These are phyloP conservation scores for Podosphaera fusca DNA, from an alignment of 2,329 filamentous ascomycete species.

Conservation along the genomic window DNA sequence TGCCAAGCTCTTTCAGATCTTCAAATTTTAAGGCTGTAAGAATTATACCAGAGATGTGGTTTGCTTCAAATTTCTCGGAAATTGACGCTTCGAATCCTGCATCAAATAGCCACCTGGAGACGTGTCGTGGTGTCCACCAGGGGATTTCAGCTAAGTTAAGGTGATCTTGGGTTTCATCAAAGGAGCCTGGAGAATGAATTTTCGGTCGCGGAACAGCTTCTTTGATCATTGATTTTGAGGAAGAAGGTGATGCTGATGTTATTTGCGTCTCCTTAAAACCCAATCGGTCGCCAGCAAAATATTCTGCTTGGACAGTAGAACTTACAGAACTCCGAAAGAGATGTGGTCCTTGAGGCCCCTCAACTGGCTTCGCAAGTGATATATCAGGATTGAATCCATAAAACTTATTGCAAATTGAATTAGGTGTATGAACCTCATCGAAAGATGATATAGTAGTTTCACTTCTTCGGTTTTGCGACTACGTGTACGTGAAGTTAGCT, in stretches of 20 bases:
- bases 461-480: constrained; percentile 32
- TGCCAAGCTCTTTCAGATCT: constrained; percentile 60
- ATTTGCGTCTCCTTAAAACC: constrained; percentile 50
- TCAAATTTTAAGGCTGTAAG: constrained; percentile 81
- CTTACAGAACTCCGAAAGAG: constrained; percentile 52
- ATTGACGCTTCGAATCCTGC: constrained; percentile 55
- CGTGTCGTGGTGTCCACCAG: constrained; percentile 51
- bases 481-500: constrained; percentile 25
- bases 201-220: neutral
- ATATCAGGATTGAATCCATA: constrained; percentile 37
- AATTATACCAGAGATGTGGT: constrained; percentile 79
- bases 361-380: constrained; percentile 36
- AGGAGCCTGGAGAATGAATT: neutral
- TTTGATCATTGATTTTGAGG: neutral
- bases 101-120: constrained; percentile 70
- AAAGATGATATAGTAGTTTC: constrained; percentile 73
- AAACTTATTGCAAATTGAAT: constrained; percentile 32
- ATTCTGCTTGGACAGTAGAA: constrained; percentile 29
- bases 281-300: constrained; percentile 26
- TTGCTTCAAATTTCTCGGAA: constrained; percentile 66
- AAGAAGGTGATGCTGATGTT: constrained; percentile 34
- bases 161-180: constrained; percentile 16
- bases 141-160: constrained; percentile 36
- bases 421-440: constrained; percentile 62
- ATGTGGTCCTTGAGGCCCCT: constrained; percentile 69